phyloP scores from a whole-genome alignment of 352 stramenopile species.

The Globisporangium mamillatum region DNA sequence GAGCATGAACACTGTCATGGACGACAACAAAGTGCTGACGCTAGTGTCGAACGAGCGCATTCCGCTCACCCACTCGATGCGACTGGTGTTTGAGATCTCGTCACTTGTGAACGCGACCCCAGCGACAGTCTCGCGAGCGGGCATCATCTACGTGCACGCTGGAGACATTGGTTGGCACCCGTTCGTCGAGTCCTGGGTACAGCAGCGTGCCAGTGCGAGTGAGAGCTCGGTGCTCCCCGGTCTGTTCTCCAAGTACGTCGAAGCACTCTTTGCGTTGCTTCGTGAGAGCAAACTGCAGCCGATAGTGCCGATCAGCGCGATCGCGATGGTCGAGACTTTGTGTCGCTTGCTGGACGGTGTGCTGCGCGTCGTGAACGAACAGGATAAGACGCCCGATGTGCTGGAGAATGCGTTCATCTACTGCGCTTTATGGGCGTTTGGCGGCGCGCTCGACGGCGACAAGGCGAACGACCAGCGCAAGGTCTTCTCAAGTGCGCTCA shows the following conservation, averaged over 20 bases:
- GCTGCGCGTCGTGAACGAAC: conserved; percentile 63
- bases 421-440: conserved; percentile 95
- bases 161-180: conserved; percentile 90
- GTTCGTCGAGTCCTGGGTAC: conserved; percentile 93
- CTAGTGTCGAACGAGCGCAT: conserved; percentile 97
- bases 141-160: conserved; percentile 97
- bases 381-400: conserved; percentile 82
- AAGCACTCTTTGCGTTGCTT: conserved; percentile 74
- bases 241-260: conserved; percentile 94
- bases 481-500: conserved; percentile 57
- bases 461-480: conserved; percentile 55
- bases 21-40: conserved; percentile 94
- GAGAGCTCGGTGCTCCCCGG: conserved; percentile 84
- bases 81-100: conserved; percentile 97
- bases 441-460: conserved; percentile 90
- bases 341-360: conserved; percentile 94
- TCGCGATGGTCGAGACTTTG: conserved; percentile 87
- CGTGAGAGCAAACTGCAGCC: conserved; percentile 57
- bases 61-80: conserved; percentile 93
- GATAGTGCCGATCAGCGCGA: conserved; percentile 49
- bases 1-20: conserved; percentile 92
- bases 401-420: conserved; percentile 96
- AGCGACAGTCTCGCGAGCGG: conserved; percentile 94
- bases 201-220: conserved; percentile 66
- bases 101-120: conserved; percentile 95